phyloP scores from a whole-genome alignment of 257 asterid genomes.

The Solanum commersonii region DNA sequence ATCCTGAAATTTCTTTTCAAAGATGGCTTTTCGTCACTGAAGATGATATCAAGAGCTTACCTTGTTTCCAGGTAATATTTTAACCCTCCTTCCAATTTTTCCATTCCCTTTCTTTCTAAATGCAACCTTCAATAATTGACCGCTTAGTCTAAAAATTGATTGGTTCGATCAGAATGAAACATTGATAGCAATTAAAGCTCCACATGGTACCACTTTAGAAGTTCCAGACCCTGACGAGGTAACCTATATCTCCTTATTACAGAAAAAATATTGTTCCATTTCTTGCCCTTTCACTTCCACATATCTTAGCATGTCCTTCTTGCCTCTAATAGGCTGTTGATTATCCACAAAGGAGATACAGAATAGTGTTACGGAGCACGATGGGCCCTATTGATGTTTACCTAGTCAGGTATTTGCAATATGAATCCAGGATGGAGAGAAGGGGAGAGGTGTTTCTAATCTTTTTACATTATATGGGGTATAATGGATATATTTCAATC shows the following conservation, averaged over 20 bases:
- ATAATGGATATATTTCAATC: background rate
- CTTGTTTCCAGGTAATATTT: constrained; percentile 71
- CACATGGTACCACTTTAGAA: constrained; percentile 92
- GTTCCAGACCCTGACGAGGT: constrained; percentile 97
- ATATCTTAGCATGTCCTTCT: background rate
- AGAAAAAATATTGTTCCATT: background rate
- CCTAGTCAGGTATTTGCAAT: constrained; percentile 64
- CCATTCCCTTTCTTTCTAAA: background rate
- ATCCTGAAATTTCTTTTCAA: constrained; percentile 2
- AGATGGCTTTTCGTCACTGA: constrained; percentile 91
- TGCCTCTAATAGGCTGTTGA: constrained; percentile 59
- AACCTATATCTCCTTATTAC: background rate
- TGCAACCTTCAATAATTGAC: background rate
- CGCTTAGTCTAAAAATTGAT: background rate
- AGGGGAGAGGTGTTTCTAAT: background rate
- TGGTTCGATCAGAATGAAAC: constrained; percentile 60
- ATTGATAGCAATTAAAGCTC: constrained; percentile 90
- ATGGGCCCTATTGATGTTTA: constrained; percentile 86
- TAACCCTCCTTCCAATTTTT: background rate
- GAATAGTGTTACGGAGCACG: constrained; percentile 76
- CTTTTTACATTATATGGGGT: background rate
- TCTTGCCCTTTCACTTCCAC: background rate
- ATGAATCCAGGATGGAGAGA: background rate
- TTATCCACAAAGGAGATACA: constrained; percentile 86
- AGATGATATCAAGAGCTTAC: constrained; percentile 76